Evolutionary conservation across 2,329 filamentous ascomycete genomes (phyloP).

Genomic region (Lizonia empirigonia): DNA sequence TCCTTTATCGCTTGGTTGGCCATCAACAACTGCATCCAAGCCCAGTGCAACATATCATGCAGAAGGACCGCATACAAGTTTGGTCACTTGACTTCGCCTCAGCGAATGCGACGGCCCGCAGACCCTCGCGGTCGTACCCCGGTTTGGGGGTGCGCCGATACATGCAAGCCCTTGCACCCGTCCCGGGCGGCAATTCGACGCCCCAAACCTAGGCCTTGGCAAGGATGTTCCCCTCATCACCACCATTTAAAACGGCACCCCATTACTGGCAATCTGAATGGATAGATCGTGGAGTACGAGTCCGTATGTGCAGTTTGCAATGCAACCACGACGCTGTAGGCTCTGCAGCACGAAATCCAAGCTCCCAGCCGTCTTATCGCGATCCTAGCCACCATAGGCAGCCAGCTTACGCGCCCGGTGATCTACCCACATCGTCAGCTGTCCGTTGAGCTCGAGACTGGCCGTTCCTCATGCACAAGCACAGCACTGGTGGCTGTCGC

Average conservation of each 20-base stretch:
- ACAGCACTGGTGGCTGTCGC: slow-evolving; percentile 31
- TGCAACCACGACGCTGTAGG: slow-evolving; percentile 10
- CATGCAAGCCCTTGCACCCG: slow-evolving; percentile 45
- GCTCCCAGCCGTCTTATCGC: slow-evolving; percentile 33
- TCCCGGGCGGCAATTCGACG: slow-evolving; percentile 46
- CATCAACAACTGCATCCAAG: slow-evolving; percentile 26
- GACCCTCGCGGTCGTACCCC: slow-evolving; percentile 40
- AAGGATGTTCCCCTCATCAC: slow-evolving; percentile 20
- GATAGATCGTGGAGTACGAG: slow-evolving; percentile 15
- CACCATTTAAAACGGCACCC: slow-evolving; percentile 21
- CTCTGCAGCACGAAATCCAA: slow-evolving; percentile 20
- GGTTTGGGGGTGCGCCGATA: slow-evolving; percentile 40
- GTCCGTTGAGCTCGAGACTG: slow-evolving; percentile 44
- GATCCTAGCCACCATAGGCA: slow-evolving; percentile 30
- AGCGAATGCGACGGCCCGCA: slow-evolving; percentile 49
- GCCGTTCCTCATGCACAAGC: slow-evolving; percentile 36
- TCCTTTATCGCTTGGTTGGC: slow-evolving; percentile 42
- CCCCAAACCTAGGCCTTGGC: slow-evolving; percentile 41
- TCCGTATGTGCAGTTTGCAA: slow-evolving; percentile 12
- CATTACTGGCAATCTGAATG: slow-evolving; percentile 22
- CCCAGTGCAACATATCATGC: slow-evolving; percentile 40
- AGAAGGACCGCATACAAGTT: slow-evolving; percentile 59
- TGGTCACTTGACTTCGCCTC: slow-evolving; percentile 65
- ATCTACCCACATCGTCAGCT: slow-evolving; percentile 40
- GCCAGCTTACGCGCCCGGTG: slow-evolving; percentile 47